Percentiles rank a stretch among this genome's conserved stretches.
Evolutionary conservation across 306 rosid species (phyloP).

Genomic region (Senna siamea): DNA sequence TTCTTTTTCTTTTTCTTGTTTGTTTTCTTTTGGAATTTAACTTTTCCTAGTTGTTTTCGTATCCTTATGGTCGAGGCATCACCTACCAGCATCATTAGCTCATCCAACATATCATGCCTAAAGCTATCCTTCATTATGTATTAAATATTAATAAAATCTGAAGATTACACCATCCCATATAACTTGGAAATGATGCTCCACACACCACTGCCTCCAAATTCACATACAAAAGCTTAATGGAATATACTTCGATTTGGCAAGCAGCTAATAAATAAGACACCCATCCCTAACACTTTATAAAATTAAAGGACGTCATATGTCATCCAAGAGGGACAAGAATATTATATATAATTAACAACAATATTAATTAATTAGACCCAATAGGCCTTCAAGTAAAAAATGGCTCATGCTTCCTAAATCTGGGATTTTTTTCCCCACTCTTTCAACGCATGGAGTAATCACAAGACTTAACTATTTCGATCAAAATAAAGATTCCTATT

Average conservation of each 20-base stretch:
- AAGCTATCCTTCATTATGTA: slow-evolving; percentile 27
- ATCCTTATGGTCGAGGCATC: slow-evolving; percentile 32
- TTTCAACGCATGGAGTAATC: neutral
- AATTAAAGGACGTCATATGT: neutral
- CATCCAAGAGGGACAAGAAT: neutral
- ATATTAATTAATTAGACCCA: neutral
- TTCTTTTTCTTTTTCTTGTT: too few relatives aligned
- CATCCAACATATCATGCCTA: slow-evolving; percentile 44
- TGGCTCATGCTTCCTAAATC: neutral
- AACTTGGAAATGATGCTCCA: slow-evolving; percentile 74
- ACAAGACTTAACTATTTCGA: neutral
- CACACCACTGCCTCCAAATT: slow-evolving; percentile 56
- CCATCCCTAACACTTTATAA: neutral
- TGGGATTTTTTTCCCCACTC: neutral
- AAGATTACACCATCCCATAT: slow-evolving; percentile 50
- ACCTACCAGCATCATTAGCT: slow-evolving; percentile 26
- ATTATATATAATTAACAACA: too few relatives aligned
- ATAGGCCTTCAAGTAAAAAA: neutral
- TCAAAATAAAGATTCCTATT: neutral
- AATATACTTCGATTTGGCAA: slow-evolving; percentile 36
- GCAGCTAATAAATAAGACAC: slow-evolving; percentile 3
- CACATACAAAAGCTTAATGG: slow-evolving; percentile 57
- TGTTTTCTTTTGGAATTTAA: neutral
- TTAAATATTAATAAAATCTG: slow-evolving; percentile 33
- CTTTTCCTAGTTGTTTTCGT: neutral